These are phyloP conservation scores for Aphanomyces stellatus DNA, from an alignment of 352 stramenopile genomes.

Conservation along the genomic window DNA sequence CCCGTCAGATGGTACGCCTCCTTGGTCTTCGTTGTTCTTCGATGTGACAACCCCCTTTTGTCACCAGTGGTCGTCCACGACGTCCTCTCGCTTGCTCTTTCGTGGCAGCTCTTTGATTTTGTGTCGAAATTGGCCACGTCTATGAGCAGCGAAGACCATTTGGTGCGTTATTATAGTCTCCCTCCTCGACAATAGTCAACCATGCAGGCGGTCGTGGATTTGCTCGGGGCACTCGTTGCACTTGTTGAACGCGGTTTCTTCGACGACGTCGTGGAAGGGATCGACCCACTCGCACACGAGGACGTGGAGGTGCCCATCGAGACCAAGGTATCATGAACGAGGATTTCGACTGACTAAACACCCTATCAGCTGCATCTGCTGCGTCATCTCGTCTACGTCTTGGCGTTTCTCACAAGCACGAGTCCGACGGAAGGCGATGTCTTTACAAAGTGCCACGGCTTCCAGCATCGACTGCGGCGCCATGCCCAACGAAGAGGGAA, in stretches of 20 bases:
- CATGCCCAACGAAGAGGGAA: constrained; percentile 19
- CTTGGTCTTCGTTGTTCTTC: constrained; percentile 20
- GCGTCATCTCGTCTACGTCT: constrained; percentile 56
- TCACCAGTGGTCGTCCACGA: constrained; percentile 45
- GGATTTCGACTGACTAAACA: background rate
- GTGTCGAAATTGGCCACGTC: constrained; percentile 54
- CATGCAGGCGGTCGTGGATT: constrained; percentile 34
- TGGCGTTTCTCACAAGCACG: constrained; percentile 60
- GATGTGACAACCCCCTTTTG: no score
- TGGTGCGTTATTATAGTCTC: background rate
- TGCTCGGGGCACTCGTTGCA: constrained; percentile 47
- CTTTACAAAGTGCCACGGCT: constrained; percentile 43
- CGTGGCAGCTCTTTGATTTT: constrained; percentile 66
- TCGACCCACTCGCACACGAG: background rate
- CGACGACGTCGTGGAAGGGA: constrained; percentile 21
- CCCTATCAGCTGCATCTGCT: constrained; percentile 26
- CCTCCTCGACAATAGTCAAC: background rate
- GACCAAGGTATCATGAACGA: constrained; percentile 1
- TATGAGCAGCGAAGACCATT: constrained; percentile 79
- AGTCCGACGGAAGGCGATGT: constrained; percentile 60
- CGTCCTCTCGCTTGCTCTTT: constrained; percentile 46
- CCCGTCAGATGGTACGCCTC: constrained; percentile 6
- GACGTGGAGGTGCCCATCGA: background rate
- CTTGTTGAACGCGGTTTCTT: constrained; percentile 54
- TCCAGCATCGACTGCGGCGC: background rate